phyloP scores from a whole-genome alignment of 2,329 filamentous ascomycete species.

The Alternaria consortialis region DNA sequence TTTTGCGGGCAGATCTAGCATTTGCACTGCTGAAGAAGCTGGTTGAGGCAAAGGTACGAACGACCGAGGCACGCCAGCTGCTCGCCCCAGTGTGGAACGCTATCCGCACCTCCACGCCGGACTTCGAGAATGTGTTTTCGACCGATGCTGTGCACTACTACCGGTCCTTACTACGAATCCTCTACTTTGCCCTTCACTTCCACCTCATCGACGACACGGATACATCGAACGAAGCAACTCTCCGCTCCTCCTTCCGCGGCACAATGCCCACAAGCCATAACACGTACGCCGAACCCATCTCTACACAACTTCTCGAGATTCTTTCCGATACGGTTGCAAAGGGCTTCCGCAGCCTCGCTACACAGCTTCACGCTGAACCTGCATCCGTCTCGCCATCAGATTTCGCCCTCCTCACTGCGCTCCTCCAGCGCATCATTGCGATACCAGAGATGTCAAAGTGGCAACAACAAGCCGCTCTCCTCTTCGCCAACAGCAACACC shows the following conservation, averaged over 20 bases:
- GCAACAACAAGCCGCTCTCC: conserved; percentile 56
- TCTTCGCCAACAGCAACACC: conserved; percentile 69
- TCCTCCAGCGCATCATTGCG: conserved; percentile 83
- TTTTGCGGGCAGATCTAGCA: conserved; percentile 80
- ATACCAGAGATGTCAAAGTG: conserved; percentile 78
- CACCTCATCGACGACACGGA: conserved; percentile 57
- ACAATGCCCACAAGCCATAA: conserved; percentile 56
- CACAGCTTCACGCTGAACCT: conserved; percentile 80
- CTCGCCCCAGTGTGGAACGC: conserved; percentile 69
- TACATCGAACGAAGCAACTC: conserved; percentile 28
- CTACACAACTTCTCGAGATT: conserved; percentile 72
- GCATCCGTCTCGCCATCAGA: conserved; percentile 75
- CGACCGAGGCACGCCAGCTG: conserved; percentile 62
- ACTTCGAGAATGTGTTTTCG: conserved; percentile 68
- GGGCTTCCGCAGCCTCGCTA: conserved; percentile 83
- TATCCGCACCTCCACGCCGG: conserved; percentile 61
- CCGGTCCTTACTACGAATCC: conserved; percentile 80
- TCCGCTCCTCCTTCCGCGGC: conserved; percentile 49
- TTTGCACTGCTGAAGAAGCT: conserved; percentile 84
- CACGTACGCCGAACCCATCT: conserved; percentile 34
- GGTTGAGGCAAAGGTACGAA: conserved; percentile 64
- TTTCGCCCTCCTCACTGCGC: conserved; percentile 84
- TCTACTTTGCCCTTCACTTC: conserved; percentile 82
- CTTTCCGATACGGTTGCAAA: conserved; percentile 80
- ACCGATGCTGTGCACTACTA: conserved; percentile 74